Evolutionary conservation across 768 basidiomycete species (phyloP), one percentile per base, ranked within the genome.

Genomic region (Tubosaeta sp.): DNA sequence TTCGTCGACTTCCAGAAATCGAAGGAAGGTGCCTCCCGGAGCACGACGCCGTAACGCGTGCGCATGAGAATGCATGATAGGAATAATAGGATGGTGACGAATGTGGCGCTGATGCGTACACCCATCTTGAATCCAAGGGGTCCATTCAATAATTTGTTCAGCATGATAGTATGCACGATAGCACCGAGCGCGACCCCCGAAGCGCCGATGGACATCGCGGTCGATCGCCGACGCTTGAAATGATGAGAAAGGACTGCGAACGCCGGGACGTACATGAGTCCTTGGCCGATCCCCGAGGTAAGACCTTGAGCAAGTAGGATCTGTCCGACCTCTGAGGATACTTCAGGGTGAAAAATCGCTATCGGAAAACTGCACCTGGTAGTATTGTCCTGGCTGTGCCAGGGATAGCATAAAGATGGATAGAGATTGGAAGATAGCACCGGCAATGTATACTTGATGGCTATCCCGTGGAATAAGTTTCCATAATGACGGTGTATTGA

Each of bases 131-230:
- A 76, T 8, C 85, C 81, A 4, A 76, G 63, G 6, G 66, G 57
- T 3, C 76, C 74, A 48, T 75, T 76, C 48, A 47, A 54, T 32
- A 48, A 53, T 22, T 73, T 65, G 61, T 87, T 86, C 27, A 88
- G 67, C 72, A 85, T 77, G 55, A 84, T 81, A 1, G 83, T 81
- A 50, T 84, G 77, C 13, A 79, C 57, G 17, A 81, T 67, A 6
- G 79, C 81, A 8, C 85, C 84, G 3, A 83, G 61, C 3, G 79
- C 74, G 32, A 76, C 72, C 22, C 77, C 77, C 27, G 78, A 77
- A 27, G 76, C 34, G 6, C 70, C 71, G 39, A 81, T 59, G 9
- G 78, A 76, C 58, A 77, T 75, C 6, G 76, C 76, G 5, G 75
- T 54, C 4, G 75, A 62, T 25, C 77, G 68, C 13, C 69, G 65